Conservation (phyloP, 2,329 filamentous ascomycete species). For the Hirsutella rhossiliensis region DNA sequence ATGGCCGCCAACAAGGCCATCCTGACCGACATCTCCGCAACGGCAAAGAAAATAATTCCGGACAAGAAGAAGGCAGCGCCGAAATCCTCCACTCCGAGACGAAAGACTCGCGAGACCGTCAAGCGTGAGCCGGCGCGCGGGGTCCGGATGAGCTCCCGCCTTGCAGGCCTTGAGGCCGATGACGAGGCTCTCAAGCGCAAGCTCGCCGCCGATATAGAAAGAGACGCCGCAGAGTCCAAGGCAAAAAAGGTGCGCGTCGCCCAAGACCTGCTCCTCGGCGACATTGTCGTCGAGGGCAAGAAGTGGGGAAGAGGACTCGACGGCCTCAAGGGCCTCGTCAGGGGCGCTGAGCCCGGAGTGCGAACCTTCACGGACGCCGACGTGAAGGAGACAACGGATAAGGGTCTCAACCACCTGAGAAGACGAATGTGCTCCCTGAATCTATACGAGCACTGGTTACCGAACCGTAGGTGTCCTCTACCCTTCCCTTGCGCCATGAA, state of each 20-base stretch:
- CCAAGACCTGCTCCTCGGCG: conserved; percentile 56
- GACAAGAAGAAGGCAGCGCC: conserved; percentile 37
- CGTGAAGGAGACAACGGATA: conserved; percentile 65
- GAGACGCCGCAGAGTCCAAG: conserved; percentile 26
- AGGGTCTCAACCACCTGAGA: conserved; percentile 59
- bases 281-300: conserved; percentile 70
- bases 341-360: conserved; percentile 66
- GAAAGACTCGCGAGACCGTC: conserved; percentile 23
- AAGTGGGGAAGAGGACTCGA: conserved; percentile 59
- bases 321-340: conserved; percentile 45
- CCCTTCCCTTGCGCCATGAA: not conserved
- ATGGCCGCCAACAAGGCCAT: conserved; percentile 77
- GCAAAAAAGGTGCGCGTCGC: conserved; percentile 45
- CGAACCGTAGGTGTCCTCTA: conserved; percentile 44
- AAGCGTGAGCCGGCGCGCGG: conserved; percentile 35
- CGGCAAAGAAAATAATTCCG: conserved; percentile 58
- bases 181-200: conserved; percentile 35
- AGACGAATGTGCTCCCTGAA: conserved; percentile 65
- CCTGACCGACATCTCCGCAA: conserved; percentile 62
- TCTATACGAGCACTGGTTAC: conserved; percentile 74
- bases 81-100: conserved; percentile 25
- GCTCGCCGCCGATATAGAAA: conserved; percentile 34
- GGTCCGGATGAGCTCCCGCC: conserved; percentile 44
- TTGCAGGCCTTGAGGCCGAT: conserved; percentile 42
- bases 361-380: conserved; percentile 81